These are phyloP conservation scores for Cyclocybe aegerita DNA, from an alignment of 768 basidiomycete genomes.

Conservation along the genomic window DNA sequence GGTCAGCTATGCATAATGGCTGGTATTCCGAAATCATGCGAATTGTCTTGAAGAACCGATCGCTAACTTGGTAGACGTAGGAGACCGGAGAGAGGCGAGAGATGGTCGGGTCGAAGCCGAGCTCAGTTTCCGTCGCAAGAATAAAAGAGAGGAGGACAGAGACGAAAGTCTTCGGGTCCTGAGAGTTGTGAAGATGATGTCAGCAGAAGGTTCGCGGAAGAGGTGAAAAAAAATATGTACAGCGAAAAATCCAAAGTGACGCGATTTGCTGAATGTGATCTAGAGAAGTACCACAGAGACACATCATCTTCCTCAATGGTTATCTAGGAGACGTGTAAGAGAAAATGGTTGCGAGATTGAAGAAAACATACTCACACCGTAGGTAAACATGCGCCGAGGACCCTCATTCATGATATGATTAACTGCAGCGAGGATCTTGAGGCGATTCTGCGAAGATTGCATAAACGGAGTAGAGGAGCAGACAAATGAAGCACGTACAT, in stretches of 20 bases:
- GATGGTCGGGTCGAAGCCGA: constrained; percentile 17
- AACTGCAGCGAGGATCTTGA: neutral
- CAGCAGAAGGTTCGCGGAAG: too few relatives aligned
- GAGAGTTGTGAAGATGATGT: neutral
- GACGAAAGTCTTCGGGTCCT: constrained; percentile 16
- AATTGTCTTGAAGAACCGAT: constrained; percentile 10
- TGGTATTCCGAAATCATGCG: constrained; percentile 6
- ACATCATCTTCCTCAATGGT: too few relatives aligned
- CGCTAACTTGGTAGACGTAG: neutral
- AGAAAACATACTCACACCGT: constrained; percentile 15
- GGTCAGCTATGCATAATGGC: constrained; percentile 10
- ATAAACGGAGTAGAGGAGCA: too few relatives aligned
- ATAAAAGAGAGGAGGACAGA: constrained; percentile 16
- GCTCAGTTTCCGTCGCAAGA: constrained; percentile 13
- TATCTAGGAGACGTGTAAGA: too few relatives aligned
- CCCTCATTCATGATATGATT: constrained; percentile 24
- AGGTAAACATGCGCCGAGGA: constrained; percentile 20
- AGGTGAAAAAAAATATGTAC: too few relatives aligned
- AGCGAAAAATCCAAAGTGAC: too few relatives aligned
- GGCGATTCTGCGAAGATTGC: too few relatives aligned
- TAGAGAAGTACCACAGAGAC: too few relatives aligned
- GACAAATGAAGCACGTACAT: too few relatives aligned
- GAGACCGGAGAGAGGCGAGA: constrained; percentile 6
- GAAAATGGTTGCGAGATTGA: neutral
- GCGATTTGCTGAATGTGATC: too few relatives aligned